Evolutionary conservation across 2,329 filamentous ascomycete species (phyloP), one percentile per base, ranked within the genome.

Genomic region (Thielaviopsis cerberus): DNA sequence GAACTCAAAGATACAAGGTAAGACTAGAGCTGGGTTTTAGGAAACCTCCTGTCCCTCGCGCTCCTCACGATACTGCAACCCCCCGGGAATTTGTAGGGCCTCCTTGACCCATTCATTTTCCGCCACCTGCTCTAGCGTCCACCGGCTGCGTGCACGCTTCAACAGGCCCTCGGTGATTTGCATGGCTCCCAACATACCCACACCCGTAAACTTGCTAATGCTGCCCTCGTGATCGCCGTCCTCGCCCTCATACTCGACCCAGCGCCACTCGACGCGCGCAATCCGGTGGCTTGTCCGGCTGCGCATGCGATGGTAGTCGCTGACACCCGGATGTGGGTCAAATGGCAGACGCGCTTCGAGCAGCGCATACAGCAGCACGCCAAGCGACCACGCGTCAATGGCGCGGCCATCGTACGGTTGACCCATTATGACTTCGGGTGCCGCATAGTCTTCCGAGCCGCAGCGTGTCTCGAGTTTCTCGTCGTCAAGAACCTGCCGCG

Each of bases 381-480:
- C 92, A 0, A 97, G 76, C 0, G 91, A 94, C 92, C 92, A 98
- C 10, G 88, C 89, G 67, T 98, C 92, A 0, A 86, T 95, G 1
- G 85, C 81, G 41, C 88, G 86, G 30, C 92, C 92, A 67, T 97
- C 90, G 67, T 98, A 98, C 7, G 88, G 82, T 66, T 95, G 88
- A 24, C 91, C 91, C 76, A 98, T 88, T 57, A 98, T 84, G 52
- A 98, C 89, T 69, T 98, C 92, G 0, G 92, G 92, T 0, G 92
- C 91, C 1, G 91, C 91, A 67, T 98, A 98, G 71, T 98, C 92
- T 70, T 97, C 92, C 48, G 87, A 94, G 30, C 92, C 92, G 69
- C 92, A 98, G 10, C 92, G 81, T 1, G 91, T 97, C 61, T 87
- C 87, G n/a, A 98, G 78, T 61, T 91, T 84, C 63, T 94, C 88